Evolutionary conservation across 495 filamentous ascomycete species (phyloP), one percentile per base, ranked within the genome.

Genomic region (Aspergillus olivimuriae): DNA sequence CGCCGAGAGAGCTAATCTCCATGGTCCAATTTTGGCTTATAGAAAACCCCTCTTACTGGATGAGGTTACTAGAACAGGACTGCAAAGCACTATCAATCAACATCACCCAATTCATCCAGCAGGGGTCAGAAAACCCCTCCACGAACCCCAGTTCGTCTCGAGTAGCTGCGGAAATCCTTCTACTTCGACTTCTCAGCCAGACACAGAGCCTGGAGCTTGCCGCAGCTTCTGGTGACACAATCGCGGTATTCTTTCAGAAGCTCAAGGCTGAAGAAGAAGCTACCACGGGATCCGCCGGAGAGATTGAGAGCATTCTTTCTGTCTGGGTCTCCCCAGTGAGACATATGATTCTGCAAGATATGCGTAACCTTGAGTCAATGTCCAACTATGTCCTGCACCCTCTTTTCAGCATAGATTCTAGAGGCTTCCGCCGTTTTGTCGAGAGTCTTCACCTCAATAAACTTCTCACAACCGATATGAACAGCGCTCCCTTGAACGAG

Each of bases 361-460:
- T 71, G 7, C 70, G 75, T n/a, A 62, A 68, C 28, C 46, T 89
- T 7, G 82, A 84, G 44, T 71, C 77, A 35, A 72, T 89, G 34
- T 85, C 82, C 44, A 76, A 74, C 32, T 82, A 91, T 59, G 68
- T 89, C n/a, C 76, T 94, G 16, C 74, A 84, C 0, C 74, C 77
- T 1, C 61, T 94, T 10, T 87, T 94, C 58, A 77, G 68, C 46
- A 55, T 73, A 16, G 78, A 82, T 46, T 51, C 72, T 4, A 34
- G 47, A 12, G 73, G 74, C 0, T 84, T 83, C 26, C 41, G 69
- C 17, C 30, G 33, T 0, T 84, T 94, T 46, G 58, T 89, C 5
- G 54, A 75, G 18, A 61, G 51, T 1, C 50, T 76, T 7, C 68
- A 65, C 11, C 37, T 73, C n/a, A 49, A 64, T 5, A 66, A 46